Conservation (phyloP, 345 rosid genomes). For the Linum tenue region DNA sequence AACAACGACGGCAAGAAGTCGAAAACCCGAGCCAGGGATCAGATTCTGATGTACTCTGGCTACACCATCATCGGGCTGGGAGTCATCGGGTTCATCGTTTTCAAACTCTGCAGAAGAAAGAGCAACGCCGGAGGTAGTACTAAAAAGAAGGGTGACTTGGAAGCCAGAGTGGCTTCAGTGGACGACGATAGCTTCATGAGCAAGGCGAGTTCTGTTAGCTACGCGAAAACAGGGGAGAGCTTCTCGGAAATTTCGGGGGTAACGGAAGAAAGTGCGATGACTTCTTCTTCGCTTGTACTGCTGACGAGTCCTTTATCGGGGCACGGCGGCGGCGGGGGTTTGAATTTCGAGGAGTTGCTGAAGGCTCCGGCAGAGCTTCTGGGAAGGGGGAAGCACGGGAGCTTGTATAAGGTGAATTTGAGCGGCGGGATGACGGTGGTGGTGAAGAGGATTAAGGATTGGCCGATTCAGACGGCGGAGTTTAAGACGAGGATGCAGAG, state of each 20-base stretch:
- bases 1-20: constrained; percentile 8
- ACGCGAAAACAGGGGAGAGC: constrained; percentile 13
- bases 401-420: constrained; percentile 41
- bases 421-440: constrained; percentile 32
- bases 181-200: constrained; percentile 13
- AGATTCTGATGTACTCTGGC: constrained; percentile 37
- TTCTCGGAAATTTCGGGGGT: constrained; percentile 22
- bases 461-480: constrained; percentile 33
- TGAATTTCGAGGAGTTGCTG: constrained; percentile 46
- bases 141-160: constrained; percentile 13
- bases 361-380: constrained; percentile 61
- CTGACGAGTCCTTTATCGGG: constrained; percentile 33
- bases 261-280: constrained; percentile 20
- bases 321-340: constrained; percentile 12
- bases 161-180: constrained; percentile 20
- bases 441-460: constrained; percentile 56
- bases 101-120: constrained; percentile 15
- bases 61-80: constrained; percentile 26
- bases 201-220: constrained; percentile 14
- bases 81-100: constrained; percentile 15
- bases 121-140: constrained; percentile 4
- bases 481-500: constrained; percentile 46
- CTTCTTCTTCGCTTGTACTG: constrained; percentile 33
- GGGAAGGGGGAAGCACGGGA: constrained; percentile 41
- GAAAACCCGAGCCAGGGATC: constrained; percentile 14